Percentiles rank a stretch among this genome's conserved stretches.
Conservation (phyloP, 2,329 filamentous ascomycete genomes). For the Periconia macrospinosa region DNA sequence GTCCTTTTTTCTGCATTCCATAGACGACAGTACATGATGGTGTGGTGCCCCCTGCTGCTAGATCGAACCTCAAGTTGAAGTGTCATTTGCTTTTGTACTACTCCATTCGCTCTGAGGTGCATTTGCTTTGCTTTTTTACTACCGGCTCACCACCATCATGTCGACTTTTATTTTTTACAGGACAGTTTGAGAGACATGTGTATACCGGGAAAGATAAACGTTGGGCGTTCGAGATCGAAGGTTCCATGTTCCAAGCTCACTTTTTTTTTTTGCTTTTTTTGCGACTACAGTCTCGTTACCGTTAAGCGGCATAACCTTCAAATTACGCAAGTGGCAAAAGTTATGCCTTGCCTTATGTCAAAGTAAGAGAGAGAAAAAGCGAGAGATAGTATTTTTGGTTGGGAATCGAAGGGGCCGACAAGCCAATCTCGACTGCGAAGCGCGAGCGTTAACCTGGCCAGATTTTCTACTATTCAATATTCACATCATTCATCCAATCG, state of each 20-base stretch:
- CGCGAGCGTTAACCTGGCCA: background rate
- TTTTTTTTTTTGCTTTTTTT: too few species aligned
- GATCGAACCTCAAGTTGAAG: background rate
- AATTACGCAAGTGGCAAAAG: too few species aligned
- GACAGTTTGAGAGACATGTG: background rate
- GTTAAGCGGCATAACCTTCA: too few species aligned
- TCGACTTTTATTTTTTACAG: background rate
- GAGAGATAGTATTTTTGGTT: too few species aligned
- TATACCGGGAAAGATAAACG: background rate
- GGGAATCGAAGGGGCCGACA: too few species aligned
- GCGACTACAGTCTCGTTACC: too few species aligned
- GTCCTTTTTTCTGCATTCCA: background rate
- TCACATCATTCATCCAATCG: background rate
- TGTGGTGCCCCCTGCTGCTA: too few species aligned
- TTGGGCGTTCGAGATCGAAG: too few species aligned
- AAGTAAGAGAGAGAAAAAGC: too few species aligned
- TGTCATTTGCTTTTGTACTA: background rate
- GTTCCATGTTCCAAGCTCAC: too few species aligned
- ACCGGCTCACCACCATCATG: background rate
- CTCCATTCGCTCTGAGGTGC: background rate
- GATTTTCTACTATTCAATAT: background rate
- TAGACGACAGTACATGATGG: too few species aligned
- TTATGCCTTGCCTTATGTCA: too few species aligned
- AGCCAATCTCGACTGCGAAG: background rate
- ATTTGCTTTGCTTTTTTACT: background rate